Evolutionary conservation across 2,329 filamentous ascomycete species (phyloP), one percentile per base, ranked within the genome.

Genomic region (Fusarium sororula): DNA sequence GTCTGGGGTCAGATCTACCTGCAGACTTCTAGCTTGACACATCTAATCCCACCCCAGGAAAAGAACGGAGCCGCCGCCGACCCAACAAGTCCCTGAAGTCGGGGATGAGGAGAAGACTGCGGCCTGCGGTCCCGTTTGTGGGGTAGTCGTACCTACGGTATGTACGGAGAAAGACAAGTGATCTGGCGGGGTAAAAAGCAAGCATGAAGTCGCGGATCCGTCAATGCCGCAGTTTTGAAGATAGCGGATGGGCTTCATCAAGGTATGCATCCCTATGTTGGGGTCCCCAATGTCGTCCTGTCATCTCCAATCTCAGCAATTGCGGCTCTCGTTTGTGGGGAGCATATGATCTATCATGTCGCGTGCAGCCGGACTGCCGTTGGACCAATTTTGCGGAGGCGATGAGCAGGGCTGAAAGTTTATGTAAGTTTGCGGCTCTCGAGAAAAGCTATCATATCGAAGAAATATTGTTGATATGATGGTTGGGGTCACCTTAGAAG

Each of bases 61-160:
- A 62, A 41, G 45, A 61, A 70, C 67, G 67, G 66, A 70, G 67
- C 68, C 59, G 72, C 64, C 39, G 54, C 63, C 55, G 68, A 63
- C 67, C 59, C 68, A 58, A 54, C 30, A 58, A 55, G 66, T 71
- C 62, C 63, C 71, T 74, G 37, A 59, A 68, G 51, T 63, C 68
- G 68, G 72, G 63, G 53, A 63, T 66, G 70, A 71, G 73, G 73
- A 74, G 66, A 63, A 61, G 56, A 73, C 55, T 70, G 72, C 72
- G 68, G 63, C 53, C 55, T 74, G 72, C 72, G 72, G 67, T 48
- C 72, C 72, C 72, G 72, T 68, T 66, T 70, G 68, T 74, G 72
- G 72, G 72, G 72, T 74, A 75, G 70, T 50, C 63, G 57, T 62
- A 47, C 55, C 20, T 57, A 64, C 45, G 44, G 54, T 66, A 53